Conservation (phyloP, 805 yeast genomes). For the Metschnikowia peoriensis region DNA sequence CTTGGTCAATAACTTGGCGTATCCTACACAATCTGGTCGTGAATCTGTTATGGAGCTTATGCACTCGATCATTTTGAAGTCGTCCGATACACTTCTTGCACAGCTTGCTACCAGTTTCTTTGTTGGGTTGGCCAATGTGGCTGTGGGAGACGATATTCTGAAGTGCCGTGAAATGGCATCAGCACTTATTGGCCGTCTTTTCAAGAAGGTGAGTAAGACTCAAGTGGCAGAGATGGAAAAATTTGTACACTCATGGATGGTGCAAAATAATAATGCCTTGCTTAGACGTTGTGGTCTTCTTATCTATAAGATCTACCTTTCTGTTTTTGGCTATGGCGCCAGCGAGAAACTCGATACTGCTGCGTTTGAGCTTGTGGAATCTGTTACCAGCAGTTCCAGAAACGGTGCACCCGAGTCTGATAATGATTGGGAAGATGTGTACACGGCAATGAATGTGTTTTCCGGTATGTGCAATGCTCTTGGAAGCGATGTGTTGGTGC, state of each 20-base stretch:
- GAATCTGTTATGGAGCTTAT: slow-evolving; percentile 88
- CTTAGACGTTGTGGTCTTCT: slow-evolving; percentile 73
- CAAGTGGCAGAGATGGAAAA: slow-evolving; percentile 36
- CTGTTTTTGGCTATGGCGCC: slow-evolving; percentile 43
- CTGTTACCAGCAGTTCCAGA: slow-evolving; percentile 28
- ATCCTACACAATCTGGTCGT: slow-evolving; percentile 84
- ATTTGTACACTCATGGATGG: slow-evolving; percentile 60
- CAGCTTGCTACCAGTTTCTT: slow-evolving; percentile 75
- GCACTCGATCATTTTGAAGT: slow-evolving; percentile 64
- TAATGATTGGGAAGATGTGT: slow-evolving; percentile 75
- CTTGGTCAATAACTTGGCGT: slow-evolving; percentile 74
- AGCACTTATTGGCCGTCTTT: slow-evolving; percentile 52
- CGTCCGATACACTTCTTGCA: slow-evolving; percentile 55
- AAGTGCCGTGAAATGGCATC: slow-evolving; percentile 85
- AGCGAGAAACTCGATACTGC: slow-evolving; percentile 40
- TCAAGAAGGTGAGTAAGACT: slow-evolving; percentile 45
- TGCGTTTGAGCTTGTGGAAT: slow-evolving; percentile 25
- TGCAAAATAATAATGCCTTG: slow-evolving; percentile 47
- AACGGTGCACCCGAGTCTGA: slow-evolving; percentile 32
- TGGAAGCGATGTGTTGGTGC: slow-evolving; percentile 28
- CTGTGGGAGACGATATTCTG: slow-evolving; percentile 73
- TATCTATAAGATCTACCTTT: slow-evolving; percentile 61
- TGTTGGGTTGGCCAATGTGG: slow-evolving; percentile 73
- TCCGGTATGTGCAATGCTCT: slow-evolving; percentile 39
- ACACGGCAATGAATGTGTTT: slow-evolving; percentile 58